phyloP scores from a whole-genome alignment of 2,329 filamentous ascomycete species.

The Tolypocladium inflatum region DNA sequence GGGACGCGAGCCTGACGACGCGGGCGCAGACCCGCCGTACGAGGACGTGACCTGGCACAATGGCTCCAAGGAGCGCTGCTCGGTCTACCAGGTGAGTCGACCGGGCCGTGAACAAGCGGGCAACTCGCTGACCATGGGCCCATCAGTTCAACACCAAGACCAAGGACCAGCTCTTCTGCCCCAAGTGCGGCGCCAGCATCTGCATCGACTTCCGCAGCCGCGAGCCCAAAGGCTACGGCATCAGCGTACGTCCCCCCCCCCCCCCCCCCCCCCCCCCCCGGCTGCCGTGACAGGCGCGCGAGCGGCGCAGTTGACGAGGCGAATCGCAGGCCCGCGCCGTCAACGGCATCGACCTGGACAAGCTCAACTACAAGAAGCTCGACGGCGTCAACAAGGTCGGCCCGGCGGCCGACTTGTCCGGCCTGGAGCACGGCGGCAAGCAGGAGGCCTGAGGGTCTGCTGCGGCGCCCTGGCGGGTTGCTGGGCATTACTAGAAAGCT shows the following conservation, averaged over 20 bases:
- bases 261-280: not conserved
- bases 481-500: not conserved
- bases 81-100: slow-evolving; percentile 20
- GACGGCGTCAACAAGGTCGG: slow-evolving; percentile 24
- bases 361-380: slow-evolving; percentile 22
- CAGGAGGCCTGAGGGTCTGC: not conserved
- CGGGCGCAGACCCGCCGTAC: slow-evolving; percentile 24
- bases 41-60: slow-evolving; percentile 33
- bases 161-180: slow-evolving; percentile 40
- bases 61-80: slow-evolving; percentile 23
- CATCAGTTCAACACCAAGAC: slow-evolving; percentile 33
- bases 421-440: slow-evolving; percentile 6
- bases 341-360: slow-evolving; percentile 29
- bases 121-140: not conserved
- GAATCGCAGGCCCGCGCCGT: slow-evolving; percentile 27
- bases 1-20: not conserved
- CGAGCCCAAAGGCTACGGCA: slow-evolving; percentile 25
- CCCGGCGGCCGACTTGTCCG: slow-evolving; percentile 28
- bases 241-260: slow-evolving; percentile 26
- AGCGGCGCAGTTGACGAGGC: not conserved
- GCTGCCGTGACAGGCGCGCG: not conserved
- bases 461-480: not conserved
- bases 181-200: slow-evolving; percentile 34
- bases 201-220: slow-evolving; percentile 32
- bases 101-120: too few relatives aligned